Base-by-base conservation (phyloP, 768 basidiomycete species). In the Obba rivulosa region DNA sequence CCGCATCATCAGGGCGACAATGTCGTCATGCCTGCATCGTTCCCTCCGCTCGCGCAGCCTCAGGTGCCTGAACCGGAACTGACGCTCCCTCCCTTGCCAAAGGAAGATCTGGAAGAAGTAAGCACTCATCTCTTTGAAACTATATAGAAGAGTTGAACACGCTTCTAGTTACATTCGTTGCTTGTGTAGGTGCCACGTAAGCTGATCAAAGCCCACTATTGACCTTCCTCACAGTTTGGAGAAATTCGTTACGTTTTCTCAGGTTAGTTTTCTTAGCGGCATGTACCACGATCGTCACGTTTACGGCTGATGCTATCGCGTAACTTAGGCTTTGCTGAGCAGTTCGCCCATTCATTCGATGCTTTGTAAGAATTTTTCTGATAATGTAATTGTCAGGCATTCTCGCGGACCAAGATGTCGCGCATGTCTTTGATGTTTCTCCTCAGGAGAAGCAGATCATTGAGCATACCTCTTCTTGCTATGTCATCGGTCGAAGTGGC, bases 401-500 rank as follows among this genome's bases (percentile, higher is more conserved):
- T 18, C 56, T 77, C 11, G 74, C 73, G 0, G 75, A 77, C 51
- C 57, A 74, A 4, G 80, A 80, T 24, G 56, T 57, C n/a, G 49
- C 55, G 5, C 57, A 64, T 34, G 53, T 60, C 8, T 68, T 67
- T 50, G 43, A 50, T 20, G 55, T 65, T 3, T 59, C 61, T 9
- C 54, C 74, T 0, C 67, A 72, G 38, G 80, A 85, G 53, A 73
- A 72, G 55, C 68, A 64, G 50, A 83, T 85, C 11, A 76, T 83
- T n/a, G 77, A 83, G 42, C 75, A 84, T 53, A 66, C 66, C 0
- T 61, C 70, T 11, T 83, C 83, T 0, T 84, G 80, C 53, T 84
- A 80, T 59, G 83, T 85, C 31, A 17, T 57, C 11, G 49, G 83
- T 0, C 69, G 82, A 28, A 84, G 82, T 58, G 83, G 83, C 8